Conservation (phyloP, 352 stramenopile genomes). For the Phytopythium chamaehyphon region DNA sequence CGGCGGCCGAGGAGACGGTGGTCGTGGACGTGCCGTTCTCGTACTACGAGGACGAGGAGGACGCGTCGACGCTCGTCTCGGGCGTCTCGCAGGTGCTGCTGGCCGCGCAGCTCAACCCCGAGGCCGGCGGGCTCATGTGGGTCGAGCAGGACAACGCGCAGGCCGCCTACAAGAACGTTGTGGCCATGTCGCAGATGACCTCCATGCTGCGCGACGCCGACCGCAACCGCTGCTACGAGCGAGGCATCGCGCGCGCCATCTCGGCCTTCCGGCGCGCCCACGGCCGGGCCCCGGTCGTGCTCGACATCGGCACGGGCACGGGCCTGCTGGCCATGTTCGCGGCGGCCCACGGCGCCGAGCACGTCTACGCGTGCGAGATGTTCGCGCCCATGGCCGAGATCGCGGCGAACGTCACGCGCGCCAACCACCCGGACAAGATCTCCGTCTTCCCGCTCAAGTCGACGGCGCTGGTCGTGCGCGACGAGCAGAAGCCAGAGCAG, state of each 20-base stretch:
- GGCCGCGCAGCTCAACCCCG: conserved; percentile 66
- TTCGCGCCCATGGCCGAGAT: conserved; percentile 83
- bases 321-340: conserved; percentile 88
- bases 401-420: conserved; percentile 59
- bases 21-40: conserved; percentile 79
- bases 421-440: conserved; percentile 69
- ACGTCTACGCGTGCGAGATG: conserved; percentile 93
- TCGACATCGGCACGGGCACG: conserved; percentile 83
- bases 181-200: conserved; percentile 87
- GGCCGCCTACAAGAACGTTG: conserved; percentile 75
- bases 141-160: conserved; percentile 56
- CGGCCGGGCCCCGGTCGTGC: conserved; percentile 48
- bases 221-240: conserved; percentile 77
- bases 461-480: conserved; percentile 54
- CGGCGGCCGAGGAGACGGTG: conserved; percentile 72
- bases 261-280: conserved; percentile 36
- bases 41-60: conserved; percentile 67
- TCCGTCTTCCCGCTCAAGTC: conserved; percentile 73
- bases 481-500: neutral
- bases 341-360: conserved; percentile 70
- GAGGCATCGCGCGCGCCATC: conserved; percentile 62
- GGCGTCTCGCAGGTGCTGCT: conserved; percentile 67
- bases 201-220: conserved; percentile 82
- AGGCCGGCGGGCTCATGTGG: conserved; percentile 76
- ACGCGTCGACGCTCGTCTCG: conserved; percentile 48